These are phyloP conservation scores for Escallonia rubra DNA, from an alignment of 129 eudicot genomes.

Conservation along the genomic window DNA sequence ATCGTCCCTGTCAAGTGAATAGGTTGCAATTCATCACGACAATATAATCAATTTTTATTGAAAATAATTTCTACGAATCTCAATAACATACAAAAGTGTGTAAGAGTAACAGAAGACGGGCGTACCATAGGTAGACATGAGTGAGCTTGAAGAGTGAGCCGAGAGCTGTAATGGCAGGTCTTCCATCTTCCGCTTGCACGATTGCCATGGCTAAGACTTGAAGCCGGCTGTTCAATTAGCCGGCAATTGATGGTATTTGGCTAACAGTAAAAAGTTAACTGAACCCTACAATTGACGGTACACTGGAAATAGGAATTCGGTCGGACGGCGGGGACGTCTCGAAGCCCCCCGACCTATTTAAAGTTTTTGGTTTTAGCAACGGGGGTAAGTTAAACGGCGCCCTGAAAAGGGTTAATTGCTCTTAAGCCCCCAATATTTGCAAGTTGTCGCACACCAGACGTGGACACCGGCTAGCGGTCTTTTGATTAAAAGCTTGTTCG, in stretches of 20 bases:
- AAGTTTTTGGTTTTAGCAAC: no score
- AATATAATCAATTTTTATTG: neutral
- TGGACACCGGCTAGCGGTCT: no score
- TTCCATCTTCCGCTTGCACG: conserved; percentile 21
- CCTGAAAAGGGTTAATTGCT: no score
- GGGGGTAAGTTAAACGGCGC: no score
- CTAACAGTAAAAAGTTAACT: no score
- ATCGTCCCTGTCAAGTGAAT: conserved; percentile 34
- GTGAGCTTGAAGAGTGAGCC: conserved; percentile 80
- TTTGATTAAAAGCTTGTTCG: no score
- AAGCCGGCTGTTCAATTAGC: neutral
- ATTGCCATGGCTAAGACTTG: conserved; percentile 2
- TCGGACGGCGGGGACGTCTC: no score
- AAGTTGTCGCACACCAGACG: no score
- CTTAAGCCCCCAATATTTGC: no score
- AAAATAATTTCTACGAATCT: neutral
- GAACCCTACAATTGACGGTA: no score
- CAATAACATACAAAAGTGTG: neutral
- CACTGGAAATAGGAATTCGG: no score
- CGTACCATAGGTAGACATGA: conserved; percentile 58
- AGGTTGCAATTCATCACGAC: neutral
- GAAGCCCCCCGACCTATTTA: no score
- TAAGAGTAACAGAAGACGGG: conserved; percentile 4
- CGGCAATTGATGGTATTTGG: neutral
- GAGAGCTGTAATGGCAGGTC: conserved; percentile 61